These are phyloP conservation scores for Pseudocercospora fuligena DNA, from an alignment of 2,329 filamentous ascomycete species.

Conservation along the genomic window DNA sequence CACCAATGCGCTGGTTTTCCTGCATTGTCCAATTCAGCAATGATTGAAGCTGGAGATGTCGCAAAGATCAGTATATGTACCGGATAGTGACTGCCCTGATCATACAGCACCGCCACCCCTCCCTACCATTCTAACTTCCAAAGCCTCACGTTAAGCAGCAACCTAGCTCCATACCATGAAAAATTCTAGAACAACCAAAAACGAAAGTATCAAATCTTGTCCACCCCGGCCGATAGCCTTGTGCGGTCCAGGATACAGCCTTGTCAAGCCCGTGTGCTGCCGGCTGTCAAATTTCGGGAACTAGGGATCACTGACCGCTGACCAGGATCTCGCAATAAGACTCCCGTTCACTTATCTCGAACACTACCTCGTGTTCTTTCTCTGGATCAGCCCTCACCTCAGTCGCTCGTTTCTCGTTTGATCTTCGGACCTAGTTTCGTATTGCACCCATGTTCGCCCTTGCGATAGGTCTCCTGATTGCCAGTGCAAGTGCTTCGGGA, in stretches of 20 bases:
- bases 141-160: background rate
- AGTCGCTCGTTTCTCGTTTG: background rate
- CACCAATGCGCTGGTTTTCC: too few species aligned
- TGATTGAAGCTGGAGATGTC: too few species aligned
- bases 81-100: too few species aligned
- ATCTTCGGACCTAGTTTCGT: background rate
- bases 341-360: background rate
- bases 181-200: background rate
- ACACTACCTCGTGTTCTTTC: background rate
- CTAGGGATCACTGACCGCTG: background rate
- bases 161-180: background rate
- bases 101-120: background rate
- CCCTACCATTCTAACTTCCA: background rate
- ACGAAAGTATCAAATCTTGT: background rate
- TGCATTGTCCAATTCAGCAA: too few species aligned
- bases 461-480: background rate
- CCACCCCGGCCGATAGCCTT: background rate
- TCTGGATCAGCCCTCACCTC: background rate
- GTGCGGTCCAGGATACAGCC: background rate
- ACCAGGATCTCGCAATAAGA: constrained; percentile 1
- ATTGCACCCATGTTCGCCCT: background rate
- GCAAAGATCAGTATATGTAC: too few species aligned
- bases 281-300: constrained; percentile 10
- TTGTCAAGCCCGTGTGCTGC: background rate
- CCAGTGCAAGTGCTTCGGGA: background rate